Evolutionary conservation across 2,329 filamentous ascomycete species (phyloP), one percentile per base, ranked within the genome.

Genomic region (Botrytis pseudocinerea): DNA sequence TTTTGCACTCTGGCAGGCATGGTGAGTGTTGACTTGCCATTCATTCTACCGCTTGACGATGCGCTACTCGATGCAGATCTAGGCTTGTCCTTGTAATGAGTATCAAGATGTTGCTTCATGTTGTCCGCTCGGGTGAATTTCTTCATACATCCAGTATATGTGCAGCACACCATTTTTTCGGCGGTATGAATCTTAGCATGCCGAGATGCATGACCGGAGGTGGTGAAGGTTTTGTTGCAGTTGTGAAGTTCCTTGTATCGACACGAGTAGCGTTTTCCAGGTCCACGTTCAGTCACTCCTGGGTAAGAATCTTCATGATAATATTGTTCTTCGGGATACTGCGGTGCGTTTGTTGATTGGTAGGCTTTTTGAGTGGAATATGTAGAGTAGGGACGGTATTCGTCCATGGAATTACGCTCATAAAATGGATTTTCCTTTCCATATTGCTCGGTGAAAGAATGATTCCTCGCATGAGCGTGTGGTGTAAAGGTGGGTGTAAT

Each of bases 171-270:
- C 22, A 90, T 90, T 84, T 95, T 95, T 82, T 93, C 92, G 66
- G 91, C 91, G 1, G 91, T 93, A 84, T 95, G 93, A 79, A 94
- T 94, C 82, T 94, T 94, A 74, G 92, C 92, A 81, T 95, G 93
- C 59, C 93, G 90, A 61, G 93, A 93, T n/a, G 93, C 92, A 79
- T 95, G 93, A 61, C 93, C 93, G 0, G 93, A 95, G 4, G 93
- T 95, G 73, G 93, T 95, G 81, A 95, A 95, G 18, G 90, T 93
- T 84, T 94, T 93, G 78, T 88, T 88, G 83, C 93, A 95, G 59
- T 89, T 88, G 77, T 90, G 91, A 69, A 87, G 87, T 75, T 93
- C 91, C 48, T 90, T 88, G 80, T 91, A 91, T 38, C 91, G 90
- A 81, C 92, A 94, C 2, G 91, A 91, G 78, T 93, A 94, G 73